Evolutionary conservation across 78 protist genomes (phyloP).

Genomic region (Diacronema lutheri): DNA sequence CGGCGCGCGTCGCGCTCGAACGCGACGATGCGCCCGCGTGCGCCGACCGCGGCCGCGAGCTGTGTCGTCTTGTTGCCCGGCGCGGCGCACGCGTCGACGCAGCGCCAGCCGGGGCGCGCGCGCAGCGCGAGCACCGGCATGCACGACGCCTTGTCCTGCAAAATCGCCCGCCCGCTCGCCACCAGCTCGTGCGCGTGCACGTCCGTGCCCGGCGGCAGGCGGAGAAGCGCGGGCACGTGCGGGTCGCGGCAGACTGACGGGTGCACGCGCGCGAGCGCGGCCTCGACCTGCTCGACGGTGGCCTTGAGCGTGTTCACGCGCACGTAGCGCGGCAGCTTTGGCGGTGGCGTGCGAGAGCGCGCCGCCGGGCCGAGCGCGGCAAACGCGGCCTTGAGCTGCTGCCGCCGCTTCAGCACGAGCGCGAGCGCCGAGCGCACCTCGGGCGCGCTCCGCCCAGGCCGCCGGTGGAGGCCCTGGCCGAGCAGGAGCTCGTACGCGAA

Average conservation of each 20-base stretch:
- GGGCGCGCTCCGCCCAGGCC: not conserved
- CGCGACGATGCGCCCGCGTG: slow-evolving; percentile 24
- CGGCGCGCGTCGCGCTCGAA: slow-evolving; percentile 33
- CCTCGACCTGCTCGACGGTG: not conserved
- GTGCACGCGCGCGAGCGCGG: not conserved
- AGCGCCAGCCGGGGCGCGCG: slow-evolving; percentile 33
- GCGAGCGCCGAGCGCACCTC: not conserved
- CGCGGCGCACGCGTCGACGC: slow-evolving; percentile 67
- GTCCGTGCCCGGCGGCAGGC: slow-evolving; percentile 24
- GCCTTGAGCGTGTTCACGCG: slow-evolving; percentile 35
- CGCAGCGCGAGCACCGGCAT: slow-evolving; percentile 57
- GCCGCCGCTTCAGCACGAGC: not conserved
- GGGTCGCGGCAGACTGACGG: not conserved
- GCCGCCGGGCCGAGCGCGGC: too few species aligned
- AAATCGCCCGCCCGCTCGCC: not conserved
- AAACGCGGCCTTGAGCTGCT: not conserved
- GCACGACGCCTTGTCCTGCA: slow-evolving; percentile 69
- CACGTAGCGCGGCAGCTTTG: slow-evolving; percentile 44
- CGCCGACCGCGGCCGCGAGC: not conserved
- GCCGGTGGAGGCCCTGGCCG: not conserved
- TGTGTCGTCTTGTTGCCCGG: slow-evolving; percentile 67
- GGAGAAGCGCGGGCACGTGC: slow-evolving; percentile 5
- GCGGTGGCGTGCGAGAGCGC: not conserved
- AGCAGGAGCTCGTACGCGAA: not conserved
- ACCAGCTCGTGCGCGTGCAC: slow-evolving; percentile 6